phyloP scores from a whole-genome alignment of 2,329 filamentous ascomycete species.

The Teratosphaeria viscida region DNA sequence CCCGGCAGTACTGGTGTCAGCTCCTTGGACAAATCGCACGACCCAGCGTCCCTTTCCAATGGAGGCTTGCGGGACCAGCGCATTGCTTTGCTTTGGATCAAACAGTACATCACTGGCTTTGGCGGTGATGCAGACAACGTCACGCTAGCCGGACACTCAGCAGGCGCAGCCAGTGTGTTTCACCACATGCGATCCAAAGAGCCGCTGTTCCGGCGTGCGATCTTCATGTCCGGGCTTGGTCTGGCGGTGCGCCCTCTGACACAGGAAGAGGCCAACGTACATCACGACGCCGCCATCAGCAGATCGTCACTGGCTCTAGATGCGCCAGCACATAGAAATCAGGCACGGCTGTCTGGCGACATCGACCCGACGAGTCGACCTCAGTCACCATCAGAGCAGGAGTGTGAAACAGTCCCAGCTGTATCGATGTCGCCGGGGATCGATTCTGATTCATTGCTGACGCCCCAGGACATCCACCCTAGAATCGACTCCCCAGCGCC shows the following conservation, averaged over 20 bases:
- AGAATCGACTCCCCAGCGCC: constrained; percentile 29
- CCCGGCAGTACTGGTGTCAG: constrained; percentile 34
- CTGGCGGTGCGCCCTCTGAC: constrained; percentile 34
- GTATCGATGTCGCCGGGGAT: not conserved
- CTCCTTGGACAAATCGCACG: constrained; percentile 12
- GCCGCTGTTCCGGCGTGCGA: constrained; percentile 32
- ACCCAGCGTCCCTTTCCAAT: constrained; percentile 22
- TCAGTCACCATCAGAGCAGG: not conserved
- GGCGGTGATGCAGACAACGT: constrained; percentile 38
- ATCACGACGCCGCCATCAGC: constrained; percentile 24
- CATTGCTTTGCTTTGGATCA: constrained; percentile 42
- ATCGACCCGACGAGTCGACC: not conserved
- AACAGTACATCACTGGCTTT: constrained; percentile 37
- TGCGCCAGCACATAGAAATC: not conserved
- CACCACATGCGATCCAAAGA: constrained; percentile 25
- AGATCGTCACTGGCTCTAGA: constrained; percentile 19
- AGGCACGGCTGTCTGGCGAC: not conserved
- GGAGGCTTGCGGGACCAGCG: constrained; percentile 37
- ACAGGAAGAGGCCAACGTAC: constrained; percentile 29
- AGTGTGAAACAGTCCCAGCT: not conserved
- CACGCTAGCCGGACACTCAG: constrained; percentile 31
- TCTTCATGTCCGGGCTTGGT: constrained; percentile 33
- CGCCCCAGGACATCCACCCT: not conserved
- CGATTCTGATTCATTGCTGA: not conserved
- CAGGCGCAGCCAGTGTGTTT: constrained; percentile 27